These are phyloP conservation scores for Oryza longistaminata DNA, from an alignment of 176 grass and related monocot species.

Conservation along the genomic window DNA sequence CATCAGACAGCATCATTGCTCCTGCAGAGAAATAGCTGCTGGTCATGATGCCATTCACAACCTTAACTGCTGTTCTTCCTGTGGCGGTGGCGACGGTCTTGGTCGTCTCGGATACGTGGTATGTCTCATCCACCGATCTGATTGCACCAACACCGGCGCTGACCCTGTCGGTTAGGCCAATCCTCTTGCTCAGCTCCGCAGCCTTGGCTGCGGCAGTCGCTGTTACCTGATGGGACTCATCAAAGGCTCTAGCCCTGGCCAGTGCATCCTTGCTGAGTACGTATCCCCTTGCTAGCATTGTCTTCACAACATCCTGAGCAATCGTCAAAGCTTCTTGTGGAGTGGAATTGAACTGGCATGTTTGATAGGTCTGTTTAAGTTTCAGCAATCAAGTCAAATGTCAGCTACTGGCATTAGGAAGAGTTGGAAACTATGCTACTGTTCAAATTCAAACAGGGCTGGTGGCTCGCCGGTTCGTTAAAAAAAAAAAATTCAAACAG, in stretches of 20 bases:
- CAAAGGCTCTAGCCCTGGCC: conserved; percentile 83
- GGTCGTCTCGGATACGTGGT: conserved; percentile 61
- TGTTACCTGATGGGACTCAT: conserved; percentile 72
- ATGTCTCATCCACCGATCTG: conserved; percentile 76
- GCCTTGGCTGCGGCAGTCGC: conserved; percentile 63
- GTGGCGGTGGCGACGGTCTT: conserved; percentile 68
- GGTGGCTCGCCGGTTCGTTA: too few relatives aligned
- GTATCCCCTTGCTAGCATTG: conserved; percentile 76
- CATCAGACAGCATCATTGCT: conserved; percentile 83
- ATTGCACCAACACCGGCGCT: conserved; percentile 67
- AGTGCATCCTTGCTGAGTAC: conserved; percentile 88
- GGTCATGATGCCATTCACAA: conserved; percentile 61
- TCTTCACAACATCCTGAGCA: conserved; percentile 84
- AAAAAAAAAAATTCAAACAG: background rate
- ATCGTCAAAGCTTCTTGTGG: conserved; percentile 71
- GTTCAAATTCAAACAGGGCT: background rate
- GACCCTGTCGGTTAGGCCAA: conserved; percentile 81
- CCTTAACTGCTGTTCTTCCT: conserved; percentile 59
- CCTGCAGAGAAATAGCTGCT: conserved; percentile 95
- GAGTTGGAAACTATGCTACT: background rate
- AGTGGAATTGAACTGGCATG: conserved; percentile 68
- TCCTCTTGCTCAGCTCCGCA: conserved; percentile 79
- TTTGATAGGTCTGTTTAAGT: conserved; percentile 52
- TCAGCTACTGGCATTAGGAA: conserved; percentile 19
- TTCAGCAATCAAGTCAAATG: background rate